Evolutionary conservation across 2,329 filamentous ascomycete species (phyloP).

Genomic region (Coniella vitis): DNA sequence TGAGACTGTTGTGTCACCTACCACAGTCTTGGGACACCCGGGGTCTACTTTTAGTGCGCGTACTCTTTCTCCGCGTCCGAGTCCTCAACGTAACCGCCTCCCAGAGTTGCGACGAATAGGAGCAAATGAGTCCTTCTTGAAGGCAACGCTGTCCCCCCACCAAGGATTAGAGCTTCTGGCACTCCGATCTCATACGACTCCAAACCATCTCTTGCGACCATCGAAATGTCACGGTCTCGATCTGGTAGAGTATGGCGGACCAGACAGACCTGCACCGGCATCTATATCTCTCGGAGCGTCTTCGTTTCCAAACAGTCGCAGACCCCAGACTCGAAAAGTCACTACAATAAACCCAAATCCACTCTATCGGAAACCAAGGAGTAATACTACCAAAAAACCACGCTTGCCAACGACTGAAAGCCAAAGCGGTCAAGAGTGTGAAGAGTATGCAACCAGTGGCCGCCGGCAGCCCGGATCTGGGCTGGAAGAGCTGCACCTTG

Average conservation of each 20-base stretch:
- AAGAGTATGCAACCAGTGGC: background rate
- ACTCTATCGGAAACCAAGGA: slow-evolving; percentile 7
- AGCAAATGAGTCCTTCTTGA: background rate
- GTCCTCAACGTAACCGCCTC: background rate
- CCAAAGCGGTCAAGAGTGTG: no score
- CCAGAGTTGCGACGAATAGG: background rate
- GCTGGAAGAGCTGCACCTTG: background rate
- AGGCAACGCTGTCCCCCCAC: background rate
- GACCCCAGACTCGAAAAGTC: slow-evolving; percentile 2
- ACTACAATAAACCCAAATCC: slow-evolving; percentile 2
- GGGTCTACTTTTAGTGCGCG: slow-evolving; percentile 16
- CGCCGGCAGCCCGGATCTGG: background rate
- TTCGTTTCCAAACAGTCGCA: background rate
- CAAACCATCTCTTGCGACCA: background rate
- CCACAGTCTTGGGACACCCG: slow-evolving; percentile 24
- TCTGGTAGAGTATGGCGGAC: background rate
- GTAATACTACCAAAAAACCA: slow-evolving; percentile 3
- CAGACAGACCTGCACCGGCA: slow-evolving; percentile 3
- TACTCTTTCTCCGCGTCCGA: background rate
- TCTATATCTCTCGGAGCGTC: background rate
- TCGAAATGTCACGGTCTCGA: background rate
- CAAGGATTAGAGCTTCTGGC: background rate
- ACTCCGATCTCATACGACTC: background rate
- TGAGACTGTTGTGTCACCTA: no score
- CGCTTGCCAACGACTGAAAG: background rate